Conservation (phyloP, 371 early-diverging fungal genomes). For the Mortierella polycephala region DNA sequence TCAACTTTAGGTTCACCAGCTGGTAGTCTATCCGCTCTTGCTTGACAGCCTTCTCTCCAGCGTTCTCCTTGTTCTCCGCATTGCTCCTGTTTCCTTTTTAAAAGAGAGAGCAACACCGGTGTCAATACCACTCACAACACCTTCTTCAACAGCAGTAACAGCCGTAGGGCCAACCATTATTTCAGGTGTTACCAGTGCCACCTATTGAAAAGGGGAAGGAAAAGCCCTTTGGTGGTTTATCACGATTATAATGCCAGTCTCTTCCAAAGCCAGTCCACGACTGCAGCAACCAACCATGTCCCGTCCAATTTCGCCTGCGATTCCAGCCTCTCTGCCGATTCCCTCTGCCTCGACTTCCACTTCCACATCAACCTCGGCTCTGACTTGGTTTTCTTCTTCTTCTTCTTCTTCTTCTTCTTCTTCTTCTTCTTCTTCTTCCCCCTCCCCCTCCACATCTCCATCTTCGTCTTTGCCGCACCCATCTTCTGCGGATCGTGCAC, state of each 20-base stretch:
- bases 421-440: constrained; percentile 7
- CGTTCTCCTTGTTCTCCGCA: too few species aligned
- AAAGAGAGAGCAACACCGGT: too few species aligned
- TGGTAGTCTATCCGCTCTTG: too few species aligned
- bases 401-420: background rate
- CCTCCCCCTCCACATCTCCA: constrained; percentile 3
- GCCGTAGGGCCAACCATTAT: too few species aligned
- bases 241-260: background rate
- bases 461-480: background rate
- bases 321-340: background rate
- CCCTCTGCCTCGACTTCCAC: constrained; percentile 1
- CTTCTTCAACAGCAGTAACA: too few species aligned
- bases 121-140: too few species aligned
- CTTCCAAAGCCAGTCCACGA: background rate
- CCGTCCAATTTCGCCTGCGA: background rate
- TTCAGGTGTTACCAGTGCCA: too few species aligned
- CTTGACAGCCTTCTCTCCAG: too few species aligned
- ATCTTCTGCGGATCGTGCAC: background rate
- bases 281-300: background rate
- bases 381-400: background rate
- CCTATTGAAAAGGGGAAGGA: too few species aligned
- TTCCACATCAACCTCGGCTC: background rate
- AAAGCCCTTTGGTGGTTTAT: too few species aligned
- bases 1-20: background rate
- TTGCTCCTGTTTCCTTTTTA: too few species aligned